These are phyloP conservation scores for Periconia macrospinosa DNA, from an alignment of 2,329 filamentous ascomycete species.

Conservation along the genomic window DNA sequence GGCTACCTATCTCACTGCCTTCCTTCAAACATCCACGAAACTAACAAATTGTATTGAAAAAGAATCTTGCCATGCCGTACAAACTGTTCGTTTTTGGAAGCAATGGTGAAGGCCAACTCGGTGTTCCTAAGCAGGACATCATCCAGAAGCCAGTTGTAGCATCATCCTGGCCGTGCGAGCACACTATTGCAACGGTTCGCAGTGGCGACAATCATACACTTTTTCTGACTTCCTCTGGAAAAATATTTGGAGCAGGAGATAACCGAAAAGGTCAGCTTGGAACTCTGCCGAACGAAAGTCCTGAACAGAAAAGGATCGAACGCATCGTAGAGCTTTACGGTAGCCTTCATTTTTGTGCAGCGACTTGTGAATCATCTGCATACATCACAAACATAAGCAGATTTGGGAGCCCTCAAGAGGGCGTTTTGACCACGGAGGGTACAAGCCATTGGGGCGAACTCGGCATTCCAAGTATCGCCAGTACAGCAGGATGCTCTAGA, in stretches of 20 bases:
- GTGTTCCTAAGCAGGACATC: constrained; percentile 49
- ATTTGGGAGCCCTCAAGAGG: background rate
- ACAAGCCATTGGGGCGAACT: constrained; percentile 31
- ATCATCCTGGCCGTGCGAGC: constrained; percentile 1
- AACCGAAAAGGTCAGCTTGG: constrained; percentile 53
- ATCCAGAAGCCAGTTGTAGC: constrained; percentile 20
- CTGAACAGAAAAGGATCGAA: background rate
- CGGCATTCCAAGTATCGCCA: constrained; percentile 10
- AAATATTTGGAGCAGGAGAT: constrained; percentile 68
- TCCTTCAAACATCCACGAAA: background rate
- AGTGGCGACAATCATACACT: constrained; percentile 89
- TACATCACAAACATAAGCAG: constrained; percentile 10
- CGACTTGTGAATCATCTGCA: constrained; percentile 32
- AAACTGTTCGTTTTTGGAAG: constrained; percentile 53
- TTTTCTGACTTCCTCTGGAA: constrained; percentile 62
- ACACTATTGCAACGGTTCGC: constrained; percentile 41
- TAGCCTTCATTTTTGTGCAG: constrained; percentile 15
- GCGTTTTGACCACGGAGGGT: constrained; percentile 15
- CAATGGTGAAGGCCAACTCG: constrained; percentile 57
- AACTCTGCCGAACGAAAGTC: background rate
- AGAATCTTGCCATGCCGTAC: constrained; percentile 13
- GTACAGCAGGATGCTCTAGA: background rate
- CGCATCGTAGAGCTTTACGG: constrained; percentile 6
- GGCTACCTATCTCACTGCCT: background rate
- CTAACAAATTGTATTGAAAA: background rate